Evolutionary conservation across 2,329 filamentous ascomycete species (phyloP).

Genomic region (Penicillium rolfsii): DNA sequence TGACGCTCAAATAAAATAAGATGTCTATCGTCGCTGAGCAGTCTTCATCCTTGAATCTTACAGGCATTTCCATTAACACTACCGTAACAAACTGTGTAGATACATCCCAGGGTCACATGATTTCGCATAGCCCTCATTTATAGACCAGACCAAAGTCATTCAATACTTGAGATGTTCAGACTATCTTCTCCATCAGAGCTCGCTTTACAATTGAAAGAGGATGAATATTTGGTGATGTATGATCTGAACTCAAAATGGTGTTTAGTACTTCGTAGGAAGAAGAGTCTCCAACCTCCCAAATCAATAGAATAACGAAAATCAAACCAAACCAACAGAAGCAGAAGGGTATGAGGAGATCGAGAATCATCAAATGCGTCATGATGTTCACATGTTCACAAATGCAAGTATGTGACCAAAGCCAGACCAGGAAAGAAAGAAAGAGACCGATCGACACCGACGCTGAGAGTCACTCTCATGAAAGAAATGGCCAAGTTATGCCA

Average conservation of each 20-base stretch:
- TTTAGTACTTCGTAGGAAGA: conserved; percentile 5
- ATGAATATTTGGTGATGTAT: neutral
- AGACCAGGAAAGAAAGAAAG: too few relatives aligned
- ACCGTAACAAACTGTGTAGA: too few relatives aligned
- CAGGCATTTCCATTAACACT: too few relatives aligned
- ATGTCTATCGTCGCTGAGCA: too few relatives aligned
- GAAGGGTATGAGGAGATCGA: conserved; percentile 19
- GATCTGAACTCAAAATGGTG: conserved; percentile 10
- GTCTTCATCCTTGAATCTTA: too few relatives aligned
- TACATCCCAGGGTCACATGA: neutral
- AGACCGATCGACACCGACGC: neutral
- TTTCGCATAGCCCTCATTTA: neutral
- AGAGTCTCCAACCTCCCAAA: conserved; percentile 10
- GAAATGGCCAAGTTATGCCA: neutral
- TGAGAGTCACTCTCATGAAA: neutral
- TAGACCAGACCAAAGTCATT: neutral
- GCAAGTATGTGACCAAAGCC: neutral
- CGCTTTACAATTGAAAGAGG: neutral
- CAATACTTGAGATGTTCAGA: too few relatives aligned
- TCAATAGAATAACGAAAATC: neutral
- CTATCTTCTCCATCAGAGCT: neutral
- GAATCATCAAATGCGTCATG: conserved; percentile 19
- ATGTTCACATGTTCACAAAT: neutral
- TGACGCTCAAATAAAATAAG: too few relatives aligned
- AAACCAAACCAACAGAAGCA: neutral